Percentiles rank a stretch among this genome's conserved stretches.
Evolutionary conservation across 371 early-diverging fungal genomes (phyloP).

Genomic region (Blakeslea trispora): DNA sequence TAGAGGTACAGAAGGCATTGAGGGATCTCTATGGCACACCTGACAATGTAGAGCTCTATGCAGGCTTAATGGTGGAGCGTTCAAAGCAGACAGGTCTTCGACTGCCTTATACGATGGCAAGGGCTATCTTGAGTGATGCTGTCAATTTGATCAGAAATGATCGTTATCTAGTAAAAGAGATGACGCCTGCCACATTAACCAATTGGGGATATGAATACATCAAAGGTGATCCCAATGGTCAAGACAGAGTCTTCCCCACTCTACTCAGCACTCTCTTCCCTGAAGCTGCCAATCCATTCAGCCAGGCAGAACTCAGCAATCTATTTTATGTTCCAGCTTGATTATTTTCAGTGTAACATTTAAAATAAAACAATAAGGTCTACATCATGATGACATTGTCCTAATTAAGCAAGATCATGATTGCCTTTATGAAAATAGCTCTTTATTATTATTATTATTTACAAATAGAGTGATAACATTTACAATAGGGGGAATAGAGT

Average conservation of each 20-base stretch:
- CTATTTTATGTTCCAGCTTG: constrained; percentile 22
- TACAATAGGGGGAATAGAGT: not conserved
- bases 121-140: constrained; percentile 56
- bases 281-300: constrained; percentile 16
- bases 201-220: constrained; percentile 43
- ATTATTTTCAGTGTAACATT: no score
- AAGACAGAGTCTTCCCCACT: constrained; percentile 25
- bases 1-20: constrained; percentile 39
- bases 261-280: constrained; percentile 23
- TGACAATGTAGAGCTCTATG: constrained; percentile 54
- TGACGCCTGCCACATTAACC: constrained; percentile 42
- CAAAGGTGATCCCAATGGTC: constrained; percentile 21
- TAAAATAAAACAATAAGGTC: not conserved
- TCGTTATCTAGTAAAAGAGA: constrained; percentile 33
- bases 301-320: constrained; percentile 19
- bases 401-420: not conserved
- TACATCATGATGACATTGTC: not conserved
- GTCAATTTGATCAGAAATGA: constrained; percentile 54
- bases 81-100: constrained; percentile 41
- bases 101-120: constrained; percentile 51
- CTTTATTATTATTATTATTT: no score
- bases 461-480: no score
- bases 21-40: constrained; percentile 45
- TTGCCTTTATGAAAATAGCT: no score
- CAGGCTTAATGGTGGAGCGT: constrained; percentile 51